A percentile compares a stretch with the other conserved stretches of the same genome.
phyloP scores from a whole-genome alignment of 176 grass and related monocot genomes.

The Musa beccarii region DNA sequence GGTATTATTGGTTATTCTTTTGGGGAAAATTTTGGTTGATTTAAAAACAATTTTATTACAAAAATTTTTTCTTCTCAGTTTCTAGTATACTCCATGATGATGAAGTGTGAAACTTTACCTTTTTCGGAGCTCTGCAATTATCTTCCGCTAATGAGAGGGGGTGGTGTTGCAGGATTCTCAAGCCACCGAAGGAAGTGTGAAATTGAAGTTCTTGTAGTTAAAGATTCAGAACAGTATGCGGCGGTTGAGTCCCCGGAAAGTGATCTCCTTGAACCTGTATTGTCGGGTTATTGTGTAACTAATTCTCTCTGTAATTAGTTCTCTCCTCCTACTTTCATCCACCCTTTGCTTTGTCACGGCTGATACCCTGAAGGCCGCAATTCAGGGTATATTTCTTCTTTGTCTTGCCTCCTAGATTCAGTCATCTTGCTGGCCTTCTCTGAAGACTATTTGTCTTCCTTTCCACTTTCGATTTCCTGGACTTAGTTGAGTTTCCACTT shows the following conservation, averaged over 20 bases:
- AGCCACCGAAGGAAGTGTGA: neutral
- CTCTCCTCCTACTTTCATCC: neutral
- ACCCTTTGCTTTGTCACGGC: constrained; percentile 1
- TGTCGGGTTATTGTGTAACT: constrained; percentile 73
- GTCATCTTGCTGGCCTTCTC: neutral
- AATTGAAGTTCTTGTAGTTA: constrained; percentile 13
- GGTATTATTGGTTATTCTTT: too few relatives aligned
- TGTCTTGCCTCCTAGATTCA: neutral
- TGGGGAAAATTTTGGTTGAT: too few relatives aligned
- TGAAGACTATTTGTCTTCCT: neutral
- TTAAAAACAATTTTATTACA: too few relatives aligned
- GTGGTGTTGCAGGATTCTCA: constrained; percentile 19
- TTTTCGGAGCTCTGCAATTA: too few relatives aligned
- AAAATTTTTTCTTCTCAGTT: too few relatives aligned
- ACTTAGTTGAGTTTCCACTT: constrained; percentile 16
- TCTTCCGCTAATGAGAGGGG: too few relatives aligned
- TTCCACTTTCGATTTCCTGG: constrained; percentile 19
- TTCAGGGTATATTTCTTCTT: neutral
- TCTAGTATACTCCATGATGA: too few relatives aligned
- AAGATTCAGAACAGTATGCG: constrained; percentile 38
- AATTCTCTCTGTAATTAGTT: neutral
- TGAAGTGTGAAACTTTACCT: too few relatives aligned
- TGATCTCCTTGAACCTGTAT: constrained; percentile 75
- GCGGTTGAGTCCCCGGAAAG: constrained; percentile 41
- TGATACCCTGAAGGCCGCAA: neutral